Evolutionary conservation across 805 yeast species (phyloP), one percentile per base, ranked within the genome.

Genomic region (Debaryomyces tyrocola): DNA sequence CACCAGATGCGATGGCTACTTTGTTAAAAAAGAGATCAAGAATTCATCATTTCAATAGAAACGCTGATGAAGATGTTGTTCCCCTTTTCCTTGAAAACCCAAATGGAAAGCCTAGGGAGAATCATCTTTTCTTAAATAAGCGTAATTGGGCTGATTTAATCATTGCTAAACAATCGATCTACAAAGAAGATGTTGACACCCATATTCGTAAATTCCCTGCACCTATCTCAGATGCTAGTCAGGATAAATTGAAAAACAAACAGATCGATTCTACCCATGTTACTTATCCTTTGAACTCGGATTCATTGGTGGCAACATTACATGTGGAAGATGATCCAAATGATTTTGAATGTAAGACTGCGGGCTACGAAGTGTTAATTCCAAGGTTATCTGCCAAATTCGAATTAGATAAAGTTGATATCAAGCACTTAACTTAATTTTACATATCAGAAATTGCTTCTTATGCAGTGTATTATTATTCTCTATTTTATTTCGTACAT

Each of bases 1-100:
- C 98, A 2, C 96, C 97, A 1, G 80, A 83, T 60, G 84, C 84
- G 6, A 87, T 92, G 86, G 94, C 96, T 0, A 67, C 70, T 5
- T 70, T 92, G 52, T 69, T 92, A 54, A 77, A 86, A 63, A 81
- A 75, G 55, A 74, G 96, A 55, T 76, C 87, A 11, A 77, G 75
- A 44, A 69, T 80, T 18, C 97, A 91, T 64, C 83, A 78, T 50
- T 85, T 84, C 54, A 86, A 79, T 58, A 63, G 57, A 35, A 62
- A 73, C 33, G 83, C 91, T 4, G 87, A 82, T 53, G 97, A 92
- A 62, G 94, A 90, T 56, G 77, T 87, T 60, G 80, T 90, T n/a
- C 86, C 87, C 1, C 56, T 90, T 6, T 90, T 91, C 64, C 57
- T 67, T 3, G 59, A 63, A 20, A 87, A 88, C 44, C 81, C 83